Base-by-base conservation (phyloP, 179 eudicot genomes). In the Gypsophila paniculata region DNA sequence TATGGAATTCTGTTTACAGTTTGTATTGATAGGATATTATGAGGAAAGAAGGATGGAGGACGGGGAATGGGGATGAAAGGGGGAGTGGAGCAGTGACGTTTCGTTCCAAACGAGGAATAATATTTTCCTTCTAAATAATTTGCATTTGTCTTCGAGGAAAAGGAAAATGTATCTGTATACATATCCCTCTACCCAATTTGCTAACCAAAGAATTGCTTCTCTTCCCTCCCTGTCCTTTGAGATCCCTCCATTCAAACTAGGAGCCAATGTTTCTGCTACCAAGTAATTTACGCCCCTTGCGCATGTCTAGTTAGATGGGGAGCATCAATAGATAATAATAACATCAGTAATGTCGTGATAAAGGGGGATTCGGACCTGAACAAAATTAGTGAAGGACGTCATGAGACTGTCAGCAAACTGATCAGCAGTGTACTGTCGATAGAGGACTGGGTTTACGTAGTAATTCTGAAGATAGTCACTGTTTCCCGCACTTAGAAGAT, bases 391-490 rank as follows among this genome's bases (percentile, higher is more conserved):
- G 71, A 83, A 77, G 38, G 78, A 75, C 59, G 61, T 72, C 55
- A 70, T 67, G 54, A 83, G 86, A 61, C 57, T 36, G 39, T 79
- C 83, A 22, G 77, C 76, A 74, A 68, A 77, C 74, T 80, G 86
- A 66, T 80, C 81, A 52, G 83, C 71, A 8, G 86, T 44, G 52
- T 80, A 83, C 51, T 69, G 81, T 59, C 77, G 70, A 44, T 75
- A 62, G 2, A 80, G 58, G 14, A 15, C 48, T 26, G 86, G 84
- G 51, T 83, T 75, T 15, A 83, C 65, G 65, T 80, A 83, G 74
- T 77, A 83, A 25, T 83, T 83, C 52, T 80, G 86, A 21, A 83
- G 71, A 68, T 72, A 83, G 49, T 83, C 86, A 78, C 86, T 80
- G 39, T 73, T 60, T 42, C 84, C 86, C 22, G 86, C 84, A 64